A percentile compares a stretch with the other conserved stretches of the same genome.
These are phyloP conservation scores for Vicia sativa DNA, from an alignment of 306 rosid genomes.

Conservation along the genomic window DNA sequence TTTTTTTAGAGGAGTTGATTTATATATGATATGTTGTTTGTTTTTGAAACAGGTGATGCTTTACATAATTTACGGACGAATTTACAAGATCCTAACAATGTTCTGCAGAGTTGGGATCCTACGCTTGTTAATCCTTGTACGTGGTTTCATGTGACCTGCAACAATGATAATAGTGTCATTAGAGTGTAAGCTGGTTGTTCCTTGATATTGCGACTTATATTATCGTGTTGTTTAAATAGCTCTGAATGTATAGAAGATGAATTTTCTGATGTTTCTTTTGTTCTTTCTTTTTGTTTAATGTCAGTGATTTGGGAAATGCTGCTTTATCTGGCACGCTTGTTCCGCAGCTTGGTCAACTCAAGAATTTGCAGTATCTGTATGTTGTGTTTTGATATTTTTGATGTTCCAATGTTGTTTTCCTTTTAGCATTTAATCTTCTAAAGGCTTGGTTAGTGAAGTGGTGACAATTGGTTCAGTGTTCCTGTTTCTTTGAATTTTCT, in stretches of 20 bases:
- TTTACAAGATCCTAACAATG: slow-evolving; percentile 92
- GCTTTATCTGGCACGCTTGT: slow-evolving; percentile 94
- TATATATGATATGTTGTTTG: slow-evolving; percentile 23
- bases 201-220: slow-evolving; percentile 20
- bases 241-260: slow-evolving; percentile 2
- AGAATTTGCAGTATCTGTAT: slow-evolving; percentile 95
- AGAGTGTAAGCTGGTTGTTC: slow-evolving; percentile 75
- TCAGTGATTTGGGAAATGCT: slow-evolving; percentile 97
- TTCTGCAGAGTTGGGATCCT: slow-evolving; percentile 99
- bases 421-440: slow-evolving; percentile 5
- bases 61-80: slow-evolving; percentile 87
- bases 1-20: slow-evolving; percentile 36
- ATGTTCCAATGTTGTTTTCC: slow-evolving; percentile 25
- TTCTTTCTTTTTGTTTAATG: slow-evolving; percentile 33
- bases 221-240: slow-evolving; percentile 23
- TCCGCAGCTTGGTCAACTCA: slow-evolving; percentile 94
- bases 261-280: slow-evolving; percentile 36
- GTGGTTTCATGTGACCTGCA: slow-evolving; percentile 99
- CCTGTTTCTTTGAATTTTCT: background rate
- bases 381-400: slow-evolving; percentile 43
- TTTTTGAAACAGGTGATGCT: slow-evolving; percentile 81
- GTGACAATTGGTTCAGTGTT: background rate
- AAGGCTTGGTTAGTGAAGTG: slow-evolving; percentile 14
- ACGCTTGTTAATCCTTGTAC: slow-evolving; percentile 98
- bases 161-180: slow-evolving; percentile 94